Evolutionary conservation across 2,329 filamentous ascomycete species (phyloP).

Genomic region (Monosporascus ibericus): DNA sequence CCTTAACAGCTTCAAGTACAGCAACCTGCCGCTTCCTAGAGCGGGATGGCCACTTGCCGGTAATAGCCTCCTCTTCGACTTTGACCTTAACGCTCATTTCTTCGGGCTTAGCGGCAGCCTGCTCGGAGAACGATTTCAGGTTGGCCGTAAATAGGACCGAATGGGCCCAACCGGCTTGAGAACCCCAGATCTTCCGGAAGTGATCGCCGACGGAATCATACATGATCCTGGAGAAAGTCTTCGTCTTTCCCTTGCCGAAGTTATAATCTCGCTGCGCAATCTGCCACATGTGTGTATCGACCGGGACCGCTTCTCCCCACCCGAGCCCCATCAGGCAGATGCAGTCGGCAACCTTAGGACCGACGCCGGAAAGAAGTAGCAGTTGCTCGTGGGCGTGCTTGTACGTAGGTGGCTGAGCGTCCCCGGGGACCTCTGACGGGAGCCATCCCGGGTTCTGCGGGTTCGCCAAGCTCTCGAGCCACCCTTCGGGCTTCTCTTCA

Average conservation of each 20-base stretch:
- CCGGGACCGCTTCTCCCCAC: conserved; percentile 91
- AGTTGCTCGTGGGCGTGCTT: conserved; percentile 74
- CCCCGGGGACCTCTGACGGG: conserved; percentile 41
- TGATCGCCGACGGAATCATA: conserved; percentile 89
- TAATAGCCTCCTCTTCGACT: conserved; percentile 15
- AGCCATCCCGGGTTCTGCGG: conserved; percentile 60
- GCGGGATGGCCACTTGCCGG: conserved; percentile 5
- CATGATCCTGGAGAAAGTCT: conserved; percentile 79
- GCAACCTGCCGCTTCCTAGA: conserved; percentile 15
- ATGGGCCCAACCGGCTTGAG: conserved; percentile 95
- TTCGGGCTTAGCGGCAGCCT: conserved; percentile 35
- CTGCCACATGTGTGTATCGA: conserved; percentile 98
- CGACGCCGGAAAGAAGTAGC: conserved; percentile 76
- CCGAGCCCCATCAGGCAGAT: conserved; percentile 94
- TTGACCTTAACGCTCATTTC: conserved; percentile 21
- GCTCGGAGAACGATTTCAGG: conserved; percentile 74
- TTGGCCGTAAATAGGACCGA: conserved; percentile 95
- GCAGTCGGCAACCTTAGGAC: conserved; percentile 95
- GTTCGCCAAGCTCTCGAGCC: conserved; percentile 75
- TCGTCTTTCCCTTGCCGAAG: conserved; percentile 76
- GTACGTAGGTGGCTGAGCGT: conserved; percentile 56
- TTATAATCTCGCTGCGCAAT: conserved; percentile 95
- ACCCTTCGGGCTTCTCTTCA: conserved; percentile 59
- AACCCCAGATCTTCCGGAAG: conserved; percentile 84
- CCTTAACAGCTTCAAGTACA: conserved; percentile 14